phyloP scores from a whole-genome alignment of 371 early-diverging fungal genomes.

The Mortierella sp. region DNA sequence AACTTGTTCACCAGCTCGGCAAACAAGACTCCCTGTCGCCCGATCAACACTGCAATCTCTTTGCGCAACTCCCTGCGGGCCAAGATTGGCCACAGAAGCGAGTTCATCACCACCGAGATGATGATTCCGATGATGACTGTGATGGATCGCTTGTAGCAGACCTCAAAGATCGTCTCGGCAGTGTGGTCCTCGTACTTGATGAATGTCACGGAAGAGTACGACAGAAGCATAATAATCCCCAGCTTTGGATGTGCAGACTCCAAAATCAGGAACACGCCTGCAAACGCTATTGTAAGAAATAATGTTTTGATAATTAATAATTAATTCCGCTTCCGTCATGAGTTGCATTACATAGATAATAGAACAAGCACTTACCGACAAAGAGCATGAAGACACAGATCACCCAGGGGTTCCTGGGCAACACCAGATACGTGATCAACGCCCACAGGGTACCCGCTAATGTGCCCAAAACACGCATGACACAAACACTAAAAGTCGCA shows the following conservation, averaged over 20 bases:
- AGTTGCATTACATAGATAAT: too few species aligned
- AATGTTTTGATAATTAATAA: neutral
- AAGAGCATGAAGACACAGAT: constrained; percentile 66
- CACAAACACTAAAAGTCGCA: constrained; percentile 66
- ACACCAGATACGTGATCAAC: constrained; percentile 63
- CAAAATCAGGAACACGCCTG: constrained; percentile 40
- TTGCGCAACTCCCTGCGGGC: constrained; percentile 71
- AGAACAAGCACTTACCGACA: constrained; percentile 67
- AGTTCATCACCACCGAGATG: constrained; percentile 65
- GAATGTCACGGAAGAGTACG: constrained; percentile 47
- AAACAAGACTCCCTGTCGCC: constrained; percentile 57
- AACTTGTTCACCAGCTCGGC: constrained; percentile 53
- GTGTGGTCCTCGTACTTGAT: constrained; percentile 36
- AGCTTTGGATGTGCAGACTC: constrained; percentile 41
- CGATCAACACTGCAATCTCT: constrained; percentile 53
- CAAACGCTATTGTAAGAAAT: constrained; percentile 52
- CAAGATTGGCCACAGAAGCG: constrained; percentile 73
- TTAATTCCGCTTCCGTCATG: too few species aligned
- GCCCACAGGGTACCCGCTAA: constrained; percentile 65
- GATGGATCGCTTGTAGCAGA: constrained; percentile 59
- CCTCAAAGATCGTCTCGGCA: constrained; percentile 38
- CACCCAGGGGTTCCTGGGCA: constrained; percentile 65
- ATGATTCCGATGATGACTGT: constrained; percentile 71
- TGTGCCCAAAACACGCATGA: constrained; percentile 71
- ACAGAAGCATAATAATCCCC: constrained; percentile 48